Percentiles rank a stretch among this genome's conserved stretches.
These are phyloP conservation scores for Aspergillus taichungensis DNA, from an alignment of 495 filamentous ascomycete species.

Conservation along the genomic window DNA sequence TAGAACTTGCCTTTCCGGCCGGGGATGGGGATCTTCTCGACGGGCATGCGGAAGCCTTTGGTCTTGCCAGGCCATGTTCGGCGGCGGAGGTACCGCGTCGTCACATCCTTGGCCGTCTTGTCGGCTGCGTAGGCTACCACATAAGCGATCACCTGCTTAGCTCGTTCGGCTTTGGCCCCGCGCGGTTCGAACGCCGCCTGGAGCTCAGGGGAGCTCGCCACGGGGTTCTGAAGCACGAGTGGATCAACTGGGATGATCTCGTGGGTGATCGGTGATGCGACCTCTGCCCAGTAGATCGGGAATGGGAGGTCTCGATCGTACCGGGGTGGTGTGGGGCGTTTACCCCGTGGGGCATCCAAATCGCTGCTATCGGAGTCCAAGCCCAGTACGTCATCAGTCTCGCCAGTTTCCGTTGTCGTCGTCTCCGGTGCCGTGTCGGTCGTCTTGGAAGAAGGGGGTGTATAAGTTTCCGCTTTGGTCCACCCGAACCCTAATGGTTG, in stretches of 20 bases:
- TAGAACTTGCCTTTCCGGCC: constrained; percentile 63
- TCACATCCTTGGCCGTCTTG: constrained; percentile 90
- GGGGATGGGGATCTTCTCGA: constrained; percentile 72
- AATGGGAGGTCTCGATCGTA: constrained; percentile 64
- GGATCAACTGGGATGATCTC: constrained; percentile 73
- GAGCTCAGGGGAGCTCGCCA: constrained; percentile 60
- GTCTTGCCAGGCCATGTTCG: constrained; percentile 83
- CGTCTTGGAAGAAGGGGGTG: constrained; percentile 33
- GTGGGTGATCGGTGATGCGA: constrained; percentile 68
- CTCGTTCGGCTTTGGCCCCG: constrained; percentile 68
- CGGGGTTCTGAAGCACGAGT: constrained; percentile 54
- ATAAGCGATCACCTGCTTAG: constrained; percentile 87
- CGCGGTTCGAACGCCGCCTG: constrained; percentile 75
- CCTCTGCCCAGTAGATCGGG: constrained; percentile 91
- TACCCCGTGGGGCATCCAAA: constrained; percentile 2
- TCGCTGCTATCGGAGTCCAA: constrained; percentile 13
- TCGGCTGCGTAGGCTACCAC: constrained; percentile 80
- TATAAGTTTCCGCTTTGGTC: constrained; percentile 64
- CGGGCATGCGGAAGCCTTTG: constrained; percentile 70
- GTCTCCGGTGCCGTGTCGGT: constrained; percentile 9
- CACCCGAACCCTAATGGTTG: constrained; percentile 89
- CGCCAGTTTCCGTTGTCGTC: background rate
- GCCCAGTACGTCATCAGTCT: constrained; percentile 8
- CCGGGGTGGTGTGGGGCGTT: constrained; percentile 4
- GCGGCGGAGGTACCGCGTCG: constrained; percentile 79